Base-by-base conservation (phyloP, 2,329 filamentous ascomycete genomes). In the Colletotrichum horii region DNA sequence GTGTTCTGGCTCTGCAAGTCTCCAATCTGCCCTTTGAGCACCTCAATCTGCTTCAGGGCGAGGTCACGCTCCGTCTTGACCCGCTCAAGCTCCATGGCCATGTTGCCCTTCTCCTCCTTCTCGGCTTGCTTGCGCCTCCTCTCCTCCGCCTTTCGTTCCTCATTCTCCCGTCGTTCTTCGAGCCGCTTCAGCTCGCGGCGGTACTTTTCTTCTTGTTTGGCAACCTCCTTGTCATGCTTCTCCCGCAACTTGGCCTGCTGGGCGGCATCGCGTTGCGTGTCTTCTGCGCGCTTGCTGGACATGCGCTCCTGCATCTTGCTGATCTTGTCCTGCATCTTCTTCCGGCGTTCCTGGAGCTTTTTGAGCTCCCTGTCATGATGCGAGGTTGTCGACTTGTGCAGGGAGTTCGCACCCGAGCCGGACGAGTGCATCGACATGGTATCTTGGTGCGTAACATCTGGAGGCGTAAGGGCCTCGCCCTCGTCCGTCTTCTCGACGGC, bases 171-270 rank as follows among this genome's bases (percentile, higher is more conserved):
- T 84, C 91, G 92, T 77, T 91, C 89, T 77, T 94, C 91, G 3
- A 94, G 84, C 82, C 93, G 93, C 77, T 86, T 85, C 61, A 94
- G 85, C 80, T 95, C 93, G 15, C 88, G 89, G 77, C 89, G 88
- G 79, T 93, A 92, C 78, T 92, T 93, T 62, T 92, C 92, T 78
- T 93, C 91, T 68, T 93, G 91, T 80, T 93, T 94, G 58, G 90
- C 89, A 0, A 93, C 82, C 77, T 94, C 92, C 64, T 86, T 87
- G 61, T 91, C 89, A 81, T 94, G 91, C 80, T 91, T 93, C 80
- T 93, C 91, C 34, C 89, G 88, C 9, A 92, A 87, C 81, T 92
- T 93, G 34, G 89, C 87, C 7, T 91, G 77, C 3, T 87, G 86
- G 2, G 85, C 83, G 66, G 85, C 86, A 61, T 93, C 90, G 71